A percentile compares a stretch with the other conserved stretches of the same genome.
Conservation (phyloP, 805 yeast genomes). For the Yamadazyma laniorum region DNA sequence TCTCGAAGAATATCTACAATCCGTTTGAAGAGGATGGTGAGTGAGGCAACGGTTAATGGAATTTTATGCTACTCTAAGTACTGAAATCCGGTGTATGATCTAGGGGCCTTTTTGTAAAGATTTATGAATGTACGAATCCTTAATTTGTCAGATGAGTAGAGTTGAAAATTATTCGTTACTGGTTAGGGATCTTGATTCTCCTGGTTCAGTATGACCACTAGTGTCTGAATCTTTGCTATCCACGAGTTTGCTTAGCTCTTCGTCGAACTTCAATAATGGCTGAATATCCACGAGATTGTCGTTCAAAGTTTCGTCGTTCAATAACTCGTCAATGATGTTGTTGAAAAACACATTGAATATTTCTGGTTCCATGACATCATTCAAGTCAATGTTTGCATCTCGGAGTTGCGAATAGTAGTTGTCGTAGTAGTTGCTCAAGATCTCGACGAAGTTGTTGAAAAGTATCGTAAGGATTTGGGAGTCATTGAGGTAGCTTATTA, state of each 20-base stretch:
- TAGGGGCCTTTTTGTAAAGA: too few relatives aligned
- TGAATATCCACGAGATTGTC: slow-evolving; percentile 13
- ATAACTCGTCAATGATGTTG: slow-evolving; percentile 14
- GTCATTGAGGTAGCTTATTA: slow-evolving; percentile 57
- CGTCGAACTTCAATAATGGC: slow-evolving; percentile 14
- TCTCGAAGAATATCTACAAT: slow-evolving; percentile 82
- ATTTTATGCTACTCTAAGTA: too few relatives aligned
- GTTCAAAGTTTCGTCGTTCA: slow-evolving; percentile 13
- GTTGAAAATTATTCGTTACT: too few relatives aligned
- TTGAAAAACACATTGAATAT: slow-evolving; percentile 13
- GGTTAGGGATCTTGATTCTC: background rate
- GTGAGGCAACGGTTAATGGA: too few relatives aligned
- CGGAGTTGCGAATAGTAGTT: slow-evolving; percentile 22
- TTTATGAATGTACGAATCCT: slow-evolving; percentile 1
- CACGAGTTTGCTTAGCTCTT: slow-evolving; percentile 7
- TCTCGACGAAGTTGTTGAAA: slow-evolving; percentile 35
- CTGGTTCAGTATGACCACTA: background rate
- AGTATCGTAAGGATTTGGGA: slow-evolving; percentile 35
- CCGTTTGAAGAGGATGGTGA: slow-evolving; percentile 71
- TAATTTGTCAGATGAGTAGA: too few relatives aligned
- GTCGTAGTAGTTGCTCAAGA: slow-evolving; percentile 39
- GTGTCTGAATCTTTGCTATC: background rate
- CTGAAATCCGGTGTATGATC: too few relatives aligned
- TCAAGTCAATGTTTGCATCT: slow-evolving; percentile 19
- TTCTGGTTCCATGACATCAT: slow-evolving; percentile 36